Base-by-base conservation (phyloP, 108 stramenopile species). In the Licmophora abbreviata region DNA sequence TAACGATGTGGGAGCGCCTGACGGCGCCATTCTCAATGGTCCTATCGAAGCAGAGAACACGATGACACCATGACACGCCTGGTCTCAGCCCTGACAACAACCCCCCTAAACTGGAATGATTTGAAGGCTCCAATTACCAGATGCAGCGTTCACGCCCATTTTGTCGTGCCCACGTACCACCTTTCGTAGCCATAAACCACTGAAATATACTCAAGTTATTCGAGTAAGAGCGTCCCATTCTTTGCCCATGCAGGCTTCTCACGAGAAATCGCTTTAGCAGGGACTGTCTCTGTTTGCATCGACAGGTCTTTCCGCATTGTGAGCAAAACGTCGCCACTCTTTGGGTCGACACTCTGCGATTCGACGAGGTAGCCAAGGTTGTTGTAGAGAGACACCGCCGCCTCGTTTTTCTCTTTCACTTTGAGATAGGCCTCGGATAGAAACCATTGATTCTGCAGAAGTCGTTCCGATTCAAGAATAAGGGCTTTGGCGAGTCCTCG, bases 401-500 rank as follows among this genome's bases (percentile, higher is more conserved):
- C 76, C 26, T 12, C 14, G 49, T 82, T 82, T 27, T 54, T 35
- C 21, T 63, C 59, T 32, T 70, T 63, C 1, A 86, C 85, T 38
- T 68, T 62, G 34, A 86, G 50, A 52, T 68, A 77, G 4, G 82
- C 32, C n/a, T 26, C 53, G 26, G 25, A 22, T 55, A 20, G 3
- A 11, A 8, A 14, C 25, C 31, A 29, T 33, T 1, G 22, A 28
- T 29, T 29, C 57, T 57, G 58, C 21, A 48, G 54, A 44, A 23
- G 11, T 4, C 73, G 78, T 52, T 64, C 64, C n/a, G 41, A 23
- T 69, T 84, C 83, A 25, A 18, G 21, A 10, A 85, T 61, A n/a
- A 85, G 61, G 7, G 65, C 63, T 33, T 61, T 64, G 5, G 83
- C 83, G 25, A 85, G 68, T 20, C 83, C 83, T 30, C 59, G 59